A percentile compares a stretch with the other conserved stretches of the same genome.
These are phyloP conservation scores for Wickerhamomyces bisporus DNA, from an alignment of 805 yeast genomes.

Conservation along the genomic window DNA sequence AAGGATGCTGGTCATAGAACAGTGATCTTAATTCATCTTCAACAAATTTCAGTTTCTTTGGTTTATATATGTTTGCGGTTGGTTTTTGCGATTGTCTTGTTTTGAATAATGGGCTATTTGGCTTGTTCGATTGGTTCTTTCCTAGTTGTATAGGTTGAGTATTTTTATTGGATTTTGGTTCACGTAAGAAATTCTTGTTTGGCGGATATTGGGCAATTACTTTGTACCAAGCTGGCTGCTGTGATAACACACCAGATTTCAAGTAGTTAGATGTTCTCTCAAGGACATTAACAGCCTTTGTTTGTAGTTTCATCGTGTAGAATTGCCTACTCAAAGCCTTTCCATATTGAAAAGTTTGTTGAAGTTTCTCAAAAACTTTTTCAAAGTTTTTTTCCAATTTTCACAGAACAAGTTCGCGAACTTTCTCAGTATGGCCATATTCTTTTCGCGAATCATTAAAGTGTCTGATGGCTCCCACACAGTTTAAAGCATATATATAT, in stretches of 20 bases:
- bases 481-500: too few relatives aligned
- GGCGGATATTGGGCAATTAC: slow-evolving; percentile 86
- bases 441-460: not conserved
- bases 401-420: not conserved
- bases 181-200: slow-evolving; percentile 41
- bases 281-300: slow-evolving; percentile 68
- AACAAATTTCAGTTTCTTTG: slow-evolving; percentile 25
- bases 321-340: too few relatives aligned
- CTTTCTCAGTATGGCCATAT: not conserved
- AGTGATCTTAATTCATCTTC: slow-evolving; percentile 78
- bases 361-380: not conserved
- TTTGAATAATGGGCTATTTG: slow-evolving; percentile 24
- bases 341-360: too few relatives aligned
- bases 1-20: slow-evolving; percentile 92
- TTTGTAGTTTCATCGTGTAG: slow-evolving; percentile 70
- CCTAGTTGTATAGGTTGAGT: slow-evolving; percentile 6
- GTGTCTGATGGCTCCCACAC: too few relatives aligned
- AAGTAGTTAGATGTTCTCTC: slow-evolving; percentile 77
- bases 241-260: slow-evolving; percentile 58
- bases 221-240: slow-evolving; percentile 86
- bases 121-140: slow-evolving; percentile 12
- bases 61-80: slow-evolving; percentile 11
- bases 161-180: slow-evolving; percentile 14
- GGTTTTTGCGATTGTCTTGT: slow-evolving; percentile 22
- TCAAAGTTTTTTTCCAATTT: not conserved